Evolutionary conservation across 2,329 filamentous ascomycete species (phyloP), one percentile per base, ranked within the genome.

Genomic region (Pseudogymnoascus sp.): DNA sequence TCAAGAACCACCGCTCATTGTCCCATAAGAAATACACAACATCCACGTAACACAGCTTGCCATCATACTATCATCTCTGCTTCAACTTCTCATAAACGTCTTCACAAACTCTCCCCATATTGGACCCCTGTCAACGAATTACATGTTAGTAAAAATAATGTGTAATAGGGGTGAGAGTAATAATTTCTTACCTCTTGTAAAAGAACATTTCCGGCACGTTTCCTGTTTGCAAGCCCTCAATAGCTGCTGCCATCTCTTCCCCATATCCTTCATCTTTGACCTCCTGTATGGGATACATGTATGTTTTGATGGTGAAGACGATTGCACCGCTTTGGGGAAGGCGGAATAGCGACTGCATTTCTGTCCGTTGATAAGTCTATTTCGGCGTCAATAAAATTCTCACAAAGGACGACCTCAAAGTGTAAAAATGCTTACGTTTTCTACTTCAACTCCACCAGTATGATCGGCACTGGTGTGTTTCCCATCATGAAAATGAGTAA

Each of bases 221-320:
- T 0, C 84, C 84, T 59, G 69, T 71, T 36, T 74, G 77, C 67
- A 87, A 67, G 0, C 84, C 84, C 62, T 87, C 83, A 68, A 86
- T 83, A 1, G 84, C 84, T 36, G 71, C 66, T 0, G 79, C 81
- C 60, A 87, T 68, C 6, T 77, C 77, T 66, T 80, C 78, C 0
- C 79, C 83, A 4, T 69, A 70, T 0, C 83, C 84, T 63, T 86
- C 83, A 4, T 77, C 77, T 67, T 81, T 84, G 50, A 87, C 72
- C 59, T 83, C 75, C 39, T 66, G 66, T 6, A 87, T 69, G 1
- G 77, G 76, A 70, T 87, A 86, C 62, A 78, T 73, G 70, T 85
- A 87, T 13, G 84, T 87, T 71, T 86, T 84, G 70, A 86, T 83
- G 0, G 75, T 77, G 72, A 87, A 87, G 0, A 86, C 77, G 17